Percentiles rank a stretch among this genome's conserved stretches.
Conservation (phyloP, 2,329 filamentous ascomycete genomes). For the Alternaria burnsii region DNA sequence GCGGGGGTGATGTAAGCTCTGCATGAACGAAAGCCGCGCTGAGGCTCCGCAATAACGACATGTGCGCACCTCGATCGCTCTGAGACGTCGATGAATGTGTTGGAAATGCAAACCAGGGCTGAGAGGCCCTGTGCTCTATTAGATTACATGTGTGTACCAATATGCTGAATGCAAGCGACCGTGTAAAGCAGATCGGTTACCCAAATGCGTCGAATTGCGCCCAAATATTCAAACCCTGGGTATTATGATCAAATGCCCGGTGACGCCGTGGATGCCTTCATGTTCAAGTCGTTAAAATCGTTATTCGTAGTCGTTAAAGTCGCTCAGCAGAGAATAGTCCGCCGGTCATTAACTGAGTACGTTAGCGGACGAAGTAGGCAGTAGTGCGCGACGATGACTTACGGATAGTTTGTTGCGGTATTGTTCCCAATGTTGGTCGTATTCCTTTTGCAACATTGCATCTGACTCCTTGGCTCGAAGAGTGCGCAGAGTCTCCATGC, state of each 20-base stretch:
- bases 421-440: conserved; percentile 29
- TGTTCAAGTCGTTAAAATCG: conserved; percentile 12
- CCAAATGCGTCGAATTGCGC: conserved; percentile 6
- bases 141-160: conserved; percentile 21
- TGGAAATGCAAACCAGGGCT: conserved; percentile 10
- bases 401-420: conserved; percentile 9
- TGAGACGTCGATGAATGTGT: conserved; percentile 4
- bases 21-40: conserved; percentile 13
- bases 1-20: conserved; percentile 23
- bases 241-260: conserved; percentile 19
- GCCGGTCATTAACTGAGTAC: conserved; percentile 8
- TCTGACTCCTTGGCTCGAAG: conserved; percentile 48
- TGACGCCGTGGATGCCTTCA: conserved; percentile 12
- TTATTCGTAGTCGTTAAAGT: conserved; percentile 15
- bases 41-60: conserved; percentile 25
- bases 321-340: conserved; percentile 5
- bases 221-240: conserved; percentile 17
- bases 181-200: conserved; percentile 2
- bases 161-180: conserved; percentile 19
- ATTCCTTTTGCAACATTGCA: conserved; percentile 42
- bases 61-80: conserved; percentile 11
- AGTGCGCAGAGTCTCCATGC: conserved; percentile 40
- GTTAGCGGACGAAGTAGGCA: not conserved
- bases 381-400: not conserved
- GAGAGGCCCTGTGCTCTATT: conserved; percentile 8